Percentiles rank a stretch among this genome's conserved stretches.
Conservation (phyloP, 768 basidiomycete genomes). For the Collybiopsis confluens region DNA sequence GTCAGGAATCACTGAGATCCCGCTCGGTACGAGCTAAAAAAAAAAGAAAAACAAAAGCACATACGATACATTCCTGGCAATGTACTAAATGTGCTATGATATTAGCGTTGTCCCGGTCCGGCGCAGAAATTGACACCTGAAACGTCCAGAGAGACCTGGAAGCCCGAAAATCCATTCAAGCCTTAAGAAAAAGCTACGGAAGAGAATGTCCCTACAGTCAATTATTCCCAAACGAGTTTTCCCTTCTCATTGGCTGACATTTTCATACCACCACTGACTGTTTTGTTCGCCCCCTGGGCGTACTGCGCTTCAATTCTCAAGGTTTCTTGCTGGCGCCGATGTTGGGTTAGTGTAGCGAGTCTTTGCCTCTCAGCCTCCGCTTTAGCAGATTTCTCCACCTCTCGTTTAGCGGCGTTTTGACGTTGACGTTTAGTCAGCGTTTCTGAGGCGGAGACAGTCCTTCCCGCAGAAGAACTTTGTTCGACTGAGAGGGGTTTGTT, state of each 20-base stretch:
- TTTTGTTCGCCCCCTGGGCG: conserved; percentile 19
- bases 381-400: conserved; percentile 41
- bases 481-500: not conserved
- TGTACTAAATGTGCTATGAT: too few relatives aligned
- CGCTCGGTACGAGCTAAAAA: too few relatives aligned
- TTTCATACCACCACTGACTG: conserved; percentile 33
- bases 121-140: too few relatives aligned
- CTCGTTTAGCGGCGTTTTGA: conserved; percentile 46
- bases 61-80: too few relatives aligned
- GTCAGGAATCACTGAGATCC: too few relatives aligned
- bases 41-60: too few relatives aligned
- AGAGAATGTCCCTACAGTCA: too few relatives aligned
- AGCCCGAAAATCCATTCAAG: not conserved
- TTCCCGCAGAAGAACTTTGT: not conserved
- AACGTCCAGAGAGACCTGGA: too few relatives aligned
- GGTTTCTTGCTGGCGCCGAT: conserved; percentile 45
- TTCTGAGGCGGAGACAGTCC: conserved; percentile 17
- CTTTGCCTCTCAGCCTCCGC: conserved; percentile 36
- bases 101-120: too few relatives aligned
- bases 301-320: conserved; percentile 37
- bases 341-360: conserved; percentile 34
- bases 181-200: too few relatives aligned
- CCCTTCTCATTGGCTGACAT: conserved; percentile 35
- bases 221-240: conserved; percentile 21
- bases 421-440: conserved; percentile 49